Base-by-base conservation (phyloP, 768 basidiomycete genomes). In the Harrya chromipes region DNA sequence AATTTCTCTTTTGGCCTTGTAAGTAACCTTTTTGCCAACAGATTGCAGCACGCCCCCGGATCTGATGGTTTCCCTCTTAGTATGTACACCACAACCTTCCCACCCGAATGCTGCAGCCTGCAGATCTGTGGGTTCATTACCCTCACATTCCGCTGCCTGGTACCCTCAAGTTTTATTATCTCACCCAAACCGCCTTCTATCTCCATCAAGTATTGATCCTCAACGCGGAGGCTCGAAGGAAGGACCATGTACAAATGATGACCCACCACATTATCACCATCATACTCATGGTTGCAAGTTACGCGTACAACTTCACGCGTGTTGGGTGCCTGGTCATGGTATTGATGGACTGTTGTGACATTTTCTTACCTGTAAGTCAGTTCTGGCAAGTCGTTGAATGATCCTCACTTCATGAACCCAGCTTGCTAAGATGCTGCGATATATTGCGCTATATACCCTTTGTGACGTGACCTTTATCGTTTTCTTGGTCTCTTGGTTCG, bases 191-290 rank as follows among this genome's bases (percentile, higher is more conserved):
- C 24, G 88, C 90, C 34, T 94, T 94, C 70, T 99, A 97, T 72
- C 69, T 87, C 45, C 94, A 98, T 65, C 93, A 94, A 69, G 76
- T 97, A 11, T 74, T 97, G 53, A 85, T 95, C 50, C 79, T 99
- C 67, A 91, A 97, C 68, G 85, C 94, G 23, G 97, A 99, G 68
- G 92, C 85, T 34, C 80, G 84, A 47, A 77, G 97, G 49, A 93
- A 91, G 66, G 97, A 99, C 68, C 92, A 97, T 68, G 74, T 75
- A 59, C 95, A 97, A 70, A 97, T 97, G 95, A 88, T 97, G 80
- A 73, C 84, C 21, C 97, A 99, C 72, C 97, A 99, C 66, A 64
- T 95, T 58, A 87, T 98, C 57, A 95, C 94, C 12, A 78, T 94
- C 52, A 63, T 76, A 42, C 80, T 99, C 53, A 83, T 97, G 71